Evolutionary conservation across 345 rosid genomes (phyloP).

Genomic region (Syzygium oleosum): DNA sequence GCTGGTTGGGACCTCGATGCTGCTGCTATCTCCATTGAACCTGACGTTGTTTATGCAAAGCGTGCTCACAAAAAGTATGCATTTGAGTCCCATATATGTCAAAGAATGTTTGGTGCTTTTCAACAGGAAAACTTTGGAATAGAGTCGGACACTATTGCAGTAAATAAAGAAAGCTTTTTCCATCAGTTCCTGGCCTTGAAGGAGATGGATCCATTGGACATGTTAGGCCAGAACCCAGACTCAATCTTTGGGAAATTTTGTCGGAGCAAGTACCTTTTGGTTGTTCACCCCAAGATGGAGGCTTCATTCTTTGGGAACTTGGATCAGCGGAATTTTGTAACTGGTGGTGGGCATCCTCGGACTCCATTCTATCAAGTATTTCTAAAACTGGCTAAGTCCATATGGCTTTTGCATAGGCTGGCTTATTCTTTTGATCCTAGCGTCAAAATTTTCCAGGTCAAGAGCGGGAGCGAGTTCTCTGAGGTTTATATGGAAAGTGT

Average conservation of each 20-base stretch:
- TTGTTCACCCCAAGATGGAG: conserved; percentile 19
- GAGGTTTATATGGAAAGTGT: conserved; percentile 12
- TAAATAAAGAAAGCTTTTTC: conserved; percentile 12
- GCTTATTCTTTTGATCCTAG: conserved; percentile 13
- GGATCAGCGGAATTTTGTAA: conserved; percentile 13
- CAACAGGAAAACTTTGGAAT: conserved; percentile 15
- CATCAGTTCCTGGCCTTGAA: conserved; percentile 12
- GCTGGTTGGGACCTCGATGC: conserved; percentile 22
- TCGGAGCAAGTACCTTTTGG: conserved; percentile 10
- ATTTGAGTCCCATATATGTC: conserved; percentile 18
- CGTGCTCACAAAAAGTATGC: conserved; percentile 20
- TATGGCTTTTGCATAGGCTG: conserved; percentile 16
- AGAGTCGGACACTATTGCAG: conserved; percentile 4
- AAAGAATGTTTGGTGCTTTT: conserved; percentile 14
- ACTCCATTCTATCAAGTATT: conserved; percentile 18
- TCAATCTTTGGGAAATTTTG: conserved; percentile 16
- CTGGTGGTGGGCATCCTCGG: conserved; percentile 15
- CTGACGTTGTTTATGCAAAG: conserved; percentile 13
- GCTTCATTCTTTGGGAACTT: conserved; percentile 17
- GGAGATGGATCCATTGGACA: conserved; percentile 18
- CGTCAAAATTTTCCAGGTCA: conserved; percentile 11
- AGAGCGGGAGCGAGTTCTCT: conserved; percentile 8
- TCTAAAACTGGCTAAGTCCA: conserved; percentile 9
- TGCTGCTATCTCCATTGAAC: conserved; percentile 18
- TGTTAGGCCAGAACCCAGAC: conserved; percentile 16